Percentiles rank a stretch among this genome's conserved stretches.
These are phyloP conservation scores for Malus hybrid DNA, from an alignment of 331 rosid species.

Conservation along the genomic window DNA sequence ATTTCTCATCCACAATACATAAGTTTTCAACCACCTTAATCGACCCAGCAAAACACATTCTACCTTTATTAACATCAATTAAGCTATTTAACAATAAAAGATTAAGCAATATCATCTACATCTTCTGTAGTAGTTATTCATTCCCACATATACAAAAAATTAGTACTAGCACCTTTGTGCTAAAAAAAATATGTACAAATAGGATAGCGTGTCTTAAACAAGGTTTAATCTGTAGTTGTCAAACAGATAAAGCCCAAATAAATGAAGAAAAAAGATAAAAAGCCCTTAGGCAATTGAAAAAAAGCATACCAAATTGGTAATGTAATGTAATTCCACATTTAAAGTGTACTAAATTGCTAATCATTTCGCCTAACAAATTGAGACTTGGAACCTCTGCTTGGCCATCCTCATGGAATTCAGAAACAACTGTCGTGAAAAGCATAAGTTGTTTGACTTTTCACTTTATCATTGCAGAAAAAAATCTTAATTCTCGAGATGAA, in stretches of 20 bases:
- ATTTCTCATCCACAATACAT: not conserved
- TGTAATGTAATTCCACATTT: not conserved
- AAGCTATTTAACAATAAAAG: not conserved
- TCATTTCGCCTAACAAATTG: not conserved
- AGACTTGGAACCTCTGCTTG: not conserved
- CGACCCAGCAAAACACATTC: not conserved
- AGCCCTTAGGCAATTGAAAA: not conserved
- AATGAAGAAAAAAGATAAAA: not conserved
- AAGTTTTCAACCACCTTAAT: not conserved
- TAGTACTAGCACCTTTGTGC: not conserved
- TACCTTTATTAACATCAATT: not conserved
- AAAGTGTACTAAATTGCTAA: not conserved
- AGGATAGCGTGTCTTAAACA: not conserved
- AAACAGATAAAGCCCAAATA: not conserved
- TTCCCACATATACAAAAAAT: not conserved
- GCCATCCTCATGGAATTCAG: not conserved
- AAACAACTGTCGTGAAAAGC: not conserved
- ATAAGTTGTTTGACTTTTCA: not conserved
- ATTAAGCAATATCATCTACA: not conserved
- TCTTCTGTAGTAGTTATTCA: not conserved
- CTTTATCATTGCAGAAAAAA: no score
- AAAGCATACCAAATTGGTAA: not conserved
- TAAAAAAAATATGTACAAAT: not conserved
- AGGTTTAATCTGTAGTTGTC: not conserved
- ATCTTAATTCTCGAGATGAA: not conserved